A percentile compares a stretch with the other conserved stretches of the same genome.
phyloP scores from a whole-genome alignment of 192 early-diverging fungal genomes.

The Rhizoclosmatium globosum region DNA sequence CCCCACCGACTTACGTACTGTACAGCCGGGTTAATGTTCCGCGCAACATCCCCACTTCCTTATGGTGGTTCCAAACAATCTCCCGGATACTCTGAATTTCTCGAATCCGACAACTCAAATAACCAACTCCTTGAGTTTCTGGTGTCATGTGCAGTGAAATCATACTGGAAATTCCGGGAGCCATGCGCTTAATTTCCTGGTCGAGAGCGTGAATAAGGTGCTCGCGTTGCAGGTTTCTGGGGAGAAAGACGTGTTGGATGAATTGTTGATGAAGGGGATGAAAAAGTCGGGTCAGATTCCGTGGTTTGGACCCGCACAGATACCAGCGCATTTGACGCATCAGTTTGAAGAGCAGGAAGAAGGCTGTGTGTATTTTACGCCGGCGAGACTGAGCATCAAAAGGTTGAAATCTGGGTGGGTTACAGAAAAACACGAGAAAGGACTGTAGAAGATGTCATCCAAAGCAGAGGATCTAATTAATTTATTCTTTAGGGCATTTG shows the following conservation, averaged over 20 bases:
- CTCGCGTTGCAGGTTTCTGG: not conserved
- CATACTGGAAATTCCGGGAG: not conserved
- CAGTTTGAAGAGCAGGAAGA: not conserved
- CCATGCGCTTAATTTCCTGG: not conserved
- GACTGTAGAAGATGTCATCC: not conserved
- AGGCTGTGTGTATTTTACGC: not conserved
- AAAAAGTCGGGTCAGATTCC: not conserved
- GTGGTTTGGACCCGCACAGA: not conserved
- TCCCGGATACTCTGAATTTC: constrained; percentile 10
- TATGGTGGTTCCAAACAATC: not conserved
- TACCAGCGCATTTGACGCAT: not conserved
- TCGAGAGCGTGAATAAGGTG: not conserved
- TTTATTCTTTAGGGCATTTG: no score
- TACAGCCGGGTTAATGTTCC: not conserved
- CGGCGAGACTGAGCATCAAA: not conserved
- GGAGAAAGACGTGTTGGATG: constrained; percentile 10
- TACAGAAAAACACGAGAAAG: no score
- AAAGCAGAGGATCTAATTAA: no score
- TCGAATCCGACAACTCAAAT: not conserved
- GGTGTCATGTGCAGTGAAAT: not conserved
- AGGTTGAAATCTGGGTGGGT: no score
- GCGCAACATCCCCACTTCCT: not conserved
- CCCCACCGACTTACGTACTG: not conserved
- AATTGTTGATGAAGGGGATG: constrained; percentile 14
- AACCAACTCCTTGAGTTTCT: not conserved